phyloP scores from a whole-genome alignment of 257 asterid species.

The Solanum piurae region DNA sequence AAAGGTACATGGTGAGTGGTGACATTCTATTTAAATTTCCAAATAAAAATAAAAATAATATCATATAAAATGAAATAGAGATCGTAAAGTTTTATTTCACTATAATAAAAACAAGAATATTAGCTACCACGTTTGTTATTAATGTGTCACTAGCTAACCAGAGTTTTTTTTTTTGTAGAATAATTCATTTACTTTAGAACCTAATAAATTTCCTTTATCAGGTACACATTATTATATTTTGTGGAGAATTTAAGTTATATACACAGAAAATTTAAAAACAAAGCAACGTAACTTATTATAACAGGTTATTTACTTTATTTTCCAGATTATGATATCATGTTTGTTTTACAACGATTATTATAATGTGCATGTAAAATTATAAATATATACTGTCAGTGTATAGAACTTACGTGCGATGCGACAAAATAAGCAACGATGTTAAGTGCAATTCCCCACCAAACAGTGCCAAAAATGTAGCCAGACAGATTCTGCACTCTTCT shows the following conservation, averaged over 20 bases:
- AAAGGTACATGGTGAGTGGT: background rate
- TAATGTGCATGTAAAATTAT: too few species aligned
- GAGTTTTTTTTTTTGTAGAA: background rate
- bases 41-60: too few species aligned
- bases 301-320: background rate
- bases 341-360: background rate
- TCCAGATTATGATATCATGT: background rate
- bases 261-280: background rate
- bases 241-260: background rate
- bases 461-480: constrained; percentile 23
- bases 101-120: background rate
- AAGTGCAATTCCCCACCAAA: constrained; percentile 31
- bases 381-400: background rate
- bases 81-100: background rate
- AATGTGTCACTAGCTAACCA: background rate
- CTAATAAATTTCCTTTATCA: background rate
- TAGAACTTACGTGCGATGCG: constrained; percentile 8
- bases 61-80: too few species aligned
- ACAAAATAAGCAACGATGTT: constrained; percentile 18
- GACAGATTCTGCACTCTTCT: constrained; percentile 10
- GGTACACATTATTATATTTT: too few species aligned
- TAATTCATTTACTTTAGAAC: background rate
- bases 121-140: background rate
- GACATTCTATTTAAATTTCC: background rate
- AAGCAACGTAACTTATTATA: background rate